Evolutionary conservation across 1,139 yeast species (phyloP).

Genomic region (Geotrichum europaeum): DNA sequence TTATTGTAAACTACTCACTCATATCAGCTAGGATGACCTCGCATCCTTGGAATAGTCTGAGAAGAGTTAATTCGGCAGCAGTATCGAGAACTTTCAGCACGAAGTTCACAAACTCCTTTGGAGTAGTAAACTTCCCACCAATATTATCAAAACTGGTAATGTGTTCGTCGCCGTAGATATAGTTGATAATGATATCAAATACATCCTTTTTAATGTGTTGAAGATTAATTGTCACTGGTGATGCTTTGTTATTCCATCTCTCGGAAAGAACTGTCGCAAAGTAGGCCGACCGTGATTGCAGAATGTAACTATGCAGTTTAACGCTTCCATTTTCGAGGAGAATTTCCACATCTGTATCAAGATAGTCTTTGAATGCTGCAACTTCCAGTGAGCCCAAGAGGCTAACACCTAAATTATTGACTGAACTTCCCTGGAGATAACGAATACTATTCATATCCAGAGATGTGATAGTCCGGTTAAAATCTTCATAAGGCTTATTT

Average conservation of each 20-base stretch:
- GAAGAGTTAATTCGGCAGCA: slow-evolving; percentile 59
- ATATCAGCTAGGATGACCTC: slow-evolving; percentile 58
- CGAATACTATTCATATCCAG: slow-evolving; percentile 2
- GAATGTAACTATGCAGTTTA: slow-evolving; percentile 46
- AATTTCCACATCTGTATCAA: slow-evolving; percentile 32
- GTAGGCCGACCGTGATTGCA: slow-evolving; percentile 54
- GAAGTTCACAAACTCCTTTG: slow-evolving; percentile 48
- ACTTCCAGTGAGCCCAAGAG: slow-evolving; percentile 16
- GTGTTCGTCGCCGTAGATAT: slow-evolving; percentile 53
- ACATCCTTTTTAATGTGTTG: slow-evolving; percentile 40
- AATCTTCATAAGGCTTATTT: slow-evolving; percentile 13
- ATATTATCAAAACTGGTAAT: slow-evolving; percentile 41
- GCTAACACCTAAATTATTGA: slow-evolving; percentile 21
- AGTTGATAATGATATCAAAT: slow-evolving; percentile 49
- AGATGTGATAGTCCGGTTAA: slow-evolving; percentile 7
- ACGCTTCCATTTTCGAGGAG: slow-evolving; percentile 41
- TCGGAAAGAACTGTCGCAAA: slow-evolving; percentile 55
- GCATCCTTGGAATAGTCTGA: slow-evolving; percentile 53
- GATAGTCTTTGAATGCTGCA: slow-evolving; percentile 1
- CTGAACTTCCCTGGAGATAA: neutral
- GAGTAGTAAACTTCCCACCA: slow-evolving; percentile 24
- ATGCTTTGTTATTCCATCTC: slow-evolving; percentile 43
- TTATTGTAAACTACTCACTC: slow-evolving; percentile 23
- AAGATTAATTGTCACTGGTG: slow-evolving; percentile 32
- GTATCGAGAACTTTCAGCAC: slow-evolving; percentile 56